Conservation (phyloP, 441 rosid genomes). For the Capsella rubella region DNA sequence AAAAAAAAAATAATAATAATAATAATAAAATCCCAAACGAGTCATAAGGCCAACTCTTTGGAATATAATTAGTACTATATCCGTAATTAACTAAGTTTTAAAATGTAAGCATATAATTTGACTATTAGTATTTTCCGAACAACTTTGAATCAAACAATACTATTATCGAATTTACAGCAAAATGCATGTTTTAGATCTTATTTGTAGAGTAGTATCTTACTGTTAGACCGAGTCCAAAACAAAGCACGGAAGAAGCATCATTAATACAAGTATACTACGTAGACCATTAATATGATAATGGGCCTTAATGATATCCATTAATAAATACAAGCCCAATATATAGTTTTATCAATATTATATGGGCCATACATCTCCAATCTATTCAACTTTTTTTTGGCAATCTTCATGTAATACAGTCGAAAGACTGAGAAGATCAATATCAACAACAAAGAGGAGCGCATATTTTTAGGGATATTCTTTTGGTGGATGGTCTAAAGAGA, state of each 20-base stretch:
- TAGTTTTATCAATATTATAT: too few species aligned
- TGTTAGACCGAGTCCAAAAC: too few species aligned
- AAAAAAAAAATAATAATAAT: too few species aligned
- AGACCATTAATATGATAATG: too few species aligned
- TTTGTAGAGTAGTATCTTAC: background rate
- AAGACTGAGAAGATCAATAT: constrained; percentile 15
- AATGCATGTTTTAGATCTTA: background rate
- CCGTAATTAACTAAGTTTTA: background rate
- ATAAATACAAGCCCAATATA: too few species aligned
- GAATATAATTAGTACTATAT: background rate
- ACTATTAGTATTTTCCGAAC: constrained; percentile 8
- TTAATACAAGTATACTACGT: too few species aligned
- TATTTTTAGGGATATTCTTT: constrained; percentile 10
- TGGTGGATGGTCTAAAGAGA: constrained; percentile 28
- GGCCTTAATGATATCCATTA: too few species aligned
- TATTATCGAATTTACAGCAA: background rate
- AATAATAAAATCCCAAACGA: background rate
- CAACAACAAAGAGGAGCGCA: constrained; percentile 8
- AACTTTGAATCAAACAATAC: background rate
- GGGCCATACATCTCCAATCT: too few species aligned
- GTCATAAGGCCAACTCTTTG: background rate
- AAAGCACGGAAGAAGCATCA: too few species aligned
- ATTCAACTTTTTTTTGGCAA: too few species aligned
- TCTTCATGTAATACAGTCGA: too few species aligned
- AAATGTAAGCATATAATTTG: constrained; percentile 9